Evolutionary conservation across 257 asterid species (phyloP).

Genomic region (Penstemon eatonii): DNA sequence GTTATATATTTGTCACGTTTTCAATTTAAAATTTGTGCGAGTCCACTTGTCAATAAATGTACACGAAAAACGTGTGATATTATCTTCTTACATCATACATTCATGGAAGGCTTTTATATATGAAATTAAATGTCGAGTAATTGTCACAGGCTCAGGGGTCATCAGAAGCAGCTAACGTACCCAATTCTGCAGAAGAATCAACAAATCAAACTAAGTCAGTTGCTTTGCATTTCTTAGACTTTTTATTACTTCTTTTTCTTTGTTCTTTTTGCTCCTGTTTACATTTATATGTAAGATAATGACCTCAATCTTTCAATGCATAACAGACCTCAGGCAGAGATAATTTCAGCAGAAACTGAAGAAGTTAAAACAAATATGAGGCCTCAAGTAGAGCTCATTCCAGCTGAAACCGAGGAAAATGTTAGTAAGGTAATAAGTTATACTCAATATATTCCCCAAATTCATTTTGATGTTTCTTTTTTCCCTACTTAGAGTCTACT

Average conservation of each 20-base stretch:
- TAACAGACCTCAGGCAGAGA: conserved; percentile 28
- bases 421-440: background rate
- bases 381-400: conserved; percentile 28
- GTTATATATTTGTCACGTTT: background rate
- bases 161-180: conserved; percentile 27
- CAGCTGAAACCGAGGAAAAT: conserved; percentile 34
- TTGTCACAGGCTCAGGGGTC: conserved; percentile 40
- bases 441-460: too few relatives aligned
- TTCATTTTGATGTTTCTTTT: too few relatives aligned
- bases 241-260: background rate
- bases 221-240: conserved; percentile 1
- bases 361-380: conserved; percentile 25
- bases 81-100: background rate
- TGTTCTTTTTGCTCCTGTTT: background rate
- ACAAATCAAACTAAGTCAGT: conserved; percentile 39
- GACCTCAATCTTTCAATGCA: background rate
- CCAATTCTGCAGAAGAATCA: conserved; percentile 41
- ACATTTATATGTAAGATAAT: background rate
- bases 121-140: background rate
- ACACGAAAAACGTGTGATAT: background rate
- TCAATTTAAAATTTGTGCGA: background rate
- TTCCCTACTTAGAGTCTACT: background rate
- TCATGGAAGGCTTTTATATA: too few relatives aligned
- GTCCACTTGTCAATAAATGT: too few relatives aligned
- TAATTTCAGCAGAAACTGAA: conserved; percentile 29